Evolutionary conservation across 805 yeast species (phyloP).

Genomic region (Candida caryicola): DNA sequence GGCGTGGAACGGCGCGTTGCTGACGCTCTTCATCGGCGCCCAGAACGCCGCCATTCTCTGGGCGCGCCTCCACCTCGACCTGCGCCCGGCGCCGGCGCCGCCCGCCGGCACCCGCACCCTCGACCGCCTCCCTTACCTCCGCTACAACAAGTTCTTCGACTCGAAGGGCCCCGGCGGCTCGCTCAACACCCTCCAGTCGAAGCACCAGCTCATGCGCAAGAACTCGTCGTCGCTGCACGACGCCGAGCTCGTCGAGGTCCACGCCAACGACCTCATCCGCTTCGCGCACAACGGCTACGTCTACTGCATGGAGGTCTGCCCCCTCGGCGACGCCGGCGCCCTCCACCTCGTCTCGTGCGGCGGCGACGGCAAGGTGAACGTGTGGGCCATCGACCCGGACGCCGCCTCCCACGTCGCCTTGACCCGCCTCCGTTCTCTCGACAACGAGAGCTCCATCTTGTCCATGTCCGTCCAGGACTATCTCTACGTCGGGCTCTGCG

Average conservation of each 20-base stretch:
- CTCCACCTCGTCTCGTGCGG: slow-evolving; percentile 53
- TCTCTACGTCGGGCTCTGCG: slow-evolving; percentile 77
- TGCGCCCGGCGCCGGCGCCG: not conserved
- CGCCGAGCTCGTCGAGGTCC: slow-evolving; percentile 56
- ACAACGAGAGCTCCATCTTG: slow-evolving; percentile 67
- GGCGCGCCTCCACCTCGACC: slow-evolving; percentile 41
- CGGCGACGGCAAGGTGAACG: slow-evolving; percentile 84
- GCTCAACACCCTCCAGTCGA: slow-evolving; percentile 26
- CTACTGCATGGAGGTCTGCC: slow-evolving; percentile 56
- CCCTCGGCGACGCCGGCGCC: slow-evolving; percentile 9
- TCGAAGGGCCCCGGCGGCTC: slow-evolving; percentile 82
- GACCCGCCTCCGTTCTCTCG: slow-evolving; percentile 37
- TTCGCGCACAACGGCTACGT: slow-evolving; percentile 94
- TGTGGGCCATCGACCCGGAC: slow-evolving; percentile 56
- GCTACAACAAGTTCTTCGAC: slow-evolving; percentile 85
- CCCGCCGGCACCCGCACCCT: slow-evolving; percentile 6
- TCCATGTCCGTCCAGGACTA: slow-evolving; percentile 65
- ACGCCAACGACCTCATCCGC: slow-evolving; percentile 58
- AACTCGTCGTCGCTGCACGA: slow-evolving; percentile 13
- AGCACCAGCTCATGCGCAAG: slow-evolving; percentile 20
- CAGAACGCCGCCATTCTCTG: slow-evolving; percentile 88
- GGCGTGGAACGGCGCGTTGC: slow-evolving; percentile 57
- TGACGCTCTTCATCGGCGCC: slow-evolving; percentile 78
- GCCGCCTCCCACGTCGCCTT: slow-evolving; percentile 6
- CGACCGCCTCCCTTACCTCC: slow-evolving; percentile 47